These are phyloP conservation scores for Botrytis squamosa DNA, from an alignment of 2,329 filamentous ascomycete species.

Conservation along the genomic window DNA sequence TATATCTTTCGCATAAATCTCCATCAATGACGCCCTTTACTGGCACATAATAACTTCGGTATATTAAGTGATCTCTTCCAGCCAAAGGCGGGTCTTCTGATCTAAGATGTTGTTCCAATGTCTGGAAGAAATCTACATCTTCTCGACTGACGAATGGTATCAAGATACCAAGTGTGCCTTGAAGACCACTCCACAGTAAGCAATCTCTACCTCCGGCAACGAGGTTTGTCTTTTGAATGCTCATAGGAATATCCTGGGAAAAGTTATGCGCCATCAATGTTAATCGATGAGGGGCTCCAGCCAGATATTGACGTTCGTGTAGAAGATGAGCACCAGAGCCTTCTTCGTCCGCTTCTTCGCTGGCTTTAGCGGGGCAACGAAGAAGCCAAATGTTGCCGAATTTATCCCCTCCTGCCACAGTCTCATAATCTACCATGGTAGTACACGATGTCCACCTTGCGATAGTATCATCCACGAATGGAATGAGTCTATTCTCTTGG, in stretches of 20 bases:
- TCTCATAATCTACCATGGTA: constrained; percentile 97
- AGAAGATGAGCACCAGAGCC: constrained; percentile 87
- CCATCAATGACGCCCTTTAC: constrained; percentile 97
- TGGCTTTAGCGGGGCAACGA: constrained; percentile 80
- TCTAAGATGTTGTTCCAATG: constrained; percentile 82
- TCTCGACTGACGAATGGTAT: constrained; percentile 90
- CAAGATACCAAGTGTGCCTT: constrained; percentile 90
- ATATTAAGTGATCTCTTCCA: constrained; percentile 93
- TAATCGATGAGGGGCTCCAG: constrained; percentile 81
- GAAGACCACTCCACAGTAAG: constrained; percentile 88
- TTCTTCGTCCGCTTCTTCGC: constrained; percentile 87
- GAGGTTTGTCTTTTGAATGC: constrained; percentile 82
- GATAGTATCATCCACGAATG: constrained; percentile 88
- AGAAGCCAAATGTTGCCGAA: constrained; percentile 96
- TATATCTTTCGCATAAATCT: constrained; percentile 90
- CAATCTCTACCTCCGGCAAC: constrained; percentile 91
- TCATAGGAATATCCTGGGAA: constrained; percentile 87
- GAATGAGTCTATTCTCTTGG: constrained; percentile 85
- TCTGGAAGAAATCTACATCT: constrained; percentile 97
- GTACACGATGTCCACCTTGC: constrained; percentile 88
- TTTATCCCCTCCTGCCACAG: constrained; percentile 90
- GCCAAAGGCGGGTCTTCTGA: constrained; percentile 83
- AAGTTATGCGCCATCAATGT: constrained; percentile 86
- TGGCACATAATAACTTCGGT: constrained; percentile 91
- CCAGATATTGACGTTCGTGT: constrained; percentile 85